Conservation (phyloP, 2,329 filamentous ascomycete species). For the Hymenoscyphus fraxineus region DNA sequence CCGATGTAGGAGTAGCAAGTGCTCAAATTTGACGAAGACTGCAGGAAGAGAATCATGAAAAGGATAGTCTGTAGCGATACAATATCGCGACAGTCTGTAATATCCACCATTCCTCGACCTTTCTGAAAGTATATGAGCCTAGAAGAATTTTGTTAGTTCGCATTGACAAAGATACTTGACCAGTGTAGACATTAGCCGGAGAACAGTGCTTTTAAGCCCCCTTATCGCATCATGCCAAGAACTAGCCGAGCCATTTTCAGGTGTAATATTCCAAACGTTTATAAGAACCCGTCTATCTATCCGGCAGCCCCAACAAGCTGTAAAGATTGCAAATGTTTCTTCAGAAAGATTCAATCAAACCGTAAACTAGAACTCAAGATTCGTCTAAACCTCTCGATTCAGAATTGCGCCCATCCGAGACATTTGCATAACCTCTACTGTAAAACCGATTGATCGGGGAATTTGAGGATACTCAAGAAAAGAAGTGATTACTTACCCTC, state of each 20-base stretch:
- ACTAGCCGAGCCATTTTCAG: background rate
- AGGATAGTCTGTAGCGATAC: constrained; percentile 70
- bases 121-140: constrained; percentile 73
- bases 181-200: no score
- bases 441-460: background rate
- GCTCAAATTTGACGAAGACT: constrained; percentile 73
- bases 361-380: background rate
- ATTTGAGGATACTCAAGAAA: background rate
- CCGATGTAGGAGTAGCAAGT: constrained; percentile 79
- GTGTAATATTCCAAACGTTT: background rate
- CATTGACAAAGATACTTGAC: background rate
- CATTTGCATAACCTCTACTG: background rate
- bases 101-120: constrained; percentile 62
- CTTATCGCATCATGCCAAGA: no score
- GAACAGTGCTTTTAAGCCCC: no score
- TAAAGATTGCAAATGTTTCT: background rate
- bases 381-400: background rate
- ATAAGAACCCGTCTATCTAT: background rate
- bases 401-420: background rate
- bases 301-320: background rate
- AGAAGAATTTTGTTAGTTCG: constrained; percentile 8
- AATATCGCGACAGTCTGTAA: constrained; percentile 69
- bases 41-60: constrained; percentile 78
- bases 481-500: constrained; percentile 47
- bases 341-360: background rate